Evolutionary conservation across 2,329 filamentous ascomycete genomes (phyloP).

Genomic region (Aspergillus quadrilineatus): DNA sequence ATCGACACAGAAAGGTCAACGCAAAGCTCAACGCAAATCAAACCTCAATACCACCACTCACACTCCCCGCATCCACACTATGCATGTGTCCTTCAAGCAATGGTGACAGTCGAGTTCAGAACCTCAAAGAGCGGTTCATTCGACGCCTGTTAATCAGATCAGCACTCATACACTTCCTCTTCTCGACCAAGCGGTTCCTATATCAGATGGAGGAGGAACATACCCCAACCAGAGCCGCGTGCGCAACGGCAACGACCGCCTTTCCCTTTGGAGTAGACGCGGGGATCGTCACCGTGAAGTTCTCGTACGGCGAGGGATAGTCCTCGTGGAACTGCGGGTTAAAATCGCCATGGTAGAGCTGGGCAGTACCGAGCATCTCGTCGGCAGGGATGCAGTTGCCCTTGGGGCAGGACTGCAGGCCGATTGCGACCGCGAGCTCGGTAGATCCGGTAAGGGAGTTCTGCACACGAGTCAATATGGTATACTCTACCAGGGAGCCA

Average conservation of each 20-base stretch:
- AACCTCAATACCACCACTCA: too few relatives aligned
- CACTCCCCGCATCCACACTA: too few relatives aligned
- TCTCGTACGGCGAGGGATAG: slow-evolving; percentile 28
- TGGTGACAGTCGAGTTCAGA: slow-evolving; percentile 25
- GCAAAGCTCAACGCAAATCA: too few relatives aligned
- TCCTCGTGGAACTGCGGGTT: slow-evolving; percentile 28
- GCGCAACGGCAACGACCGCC: slow-evolving; percentile 29
- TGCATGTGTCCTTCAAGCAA: slow-evolving; percentile 14
- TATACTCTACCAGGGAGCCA: not conserved
- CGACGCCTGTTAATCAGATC: slow-evolving; percentile 20
- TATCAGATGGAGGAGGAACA: slow-evolving; percentile 13
- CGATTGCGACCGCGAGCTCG: slow-evolving; percentile 33
- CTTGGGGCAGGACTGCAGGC: slow-evolving; percentile 26
- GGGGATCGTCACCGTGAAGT: slow-evolving; percentile 32
- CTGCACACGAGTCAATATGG: slow-evolving; percentile 11
- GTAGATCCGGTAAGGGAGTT: slow-evolving; percentile 28
- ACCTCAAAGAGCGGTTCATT: slow-evolving; percentile 24
- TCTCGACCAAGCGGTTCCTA: not conserved
- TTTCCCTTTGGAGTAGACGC: slow-evolving; percentile 13
- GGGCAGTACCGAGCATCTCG: slow-evolving; percentile 24
- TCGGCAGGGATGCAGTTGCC: slow-evolving; percentile 20
- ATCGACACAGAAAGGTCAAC: too few relatives aligned
- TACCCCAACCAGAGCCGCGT: slow-evolving; percentile 32
- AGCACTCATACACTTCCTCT: not conserved
- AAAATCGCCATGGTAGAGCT: slow-evolving; percentile 30